Evolutionary conservation across 371 early-diverging fungal species (phyloP).

Genomic region (Choanephora cucurbitarum): DNA sequence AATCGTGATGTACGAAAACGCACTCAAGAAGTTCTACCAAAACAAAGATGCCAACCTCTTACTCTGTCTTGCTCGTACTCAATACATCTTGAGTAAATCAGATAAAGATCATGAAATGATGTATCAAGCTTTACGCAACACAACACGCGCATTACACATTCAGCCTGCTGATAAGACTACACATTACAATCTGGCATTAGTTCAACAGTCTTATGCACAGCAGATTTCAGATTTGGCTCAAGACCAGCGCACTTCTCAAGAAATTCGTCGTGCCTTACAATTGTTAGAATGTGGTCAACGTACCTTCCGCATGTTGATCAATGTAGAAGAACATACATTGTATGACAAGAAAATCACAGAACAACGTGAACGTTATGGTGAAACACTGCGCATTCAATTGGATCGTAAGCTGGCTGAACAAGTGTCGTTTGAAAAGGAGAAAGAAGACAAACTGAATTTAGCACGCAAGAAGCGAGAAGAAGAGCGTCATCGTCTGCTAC

Average conservation of each 20-base stretch:
- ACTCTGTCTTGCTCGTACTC: slow-evolving; percentile 77
- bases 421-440: slow-evolving; percentile 53
- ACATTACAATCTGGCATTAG: slow-evolving; percentile 77
- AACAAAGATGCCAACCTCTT: slow-evolving; percentile 62
- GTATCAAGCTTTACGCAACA: slow-evolving; percentile 63
- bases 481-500: slow-evolving; percentile 23
- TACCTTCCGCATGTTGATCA: slow-evolving; percentile 54
- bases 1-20: slow-evolving; percentile 72
- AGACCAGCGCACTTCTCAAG: slow-evolving; percentile 56
- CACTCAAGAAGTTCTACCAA: slow-evolving; percentile 52
- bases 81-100: slow-evolving; percentile 77
- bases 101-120: slow-evolving; percentile 71
- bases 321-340: slow-evolving; percentile 54
- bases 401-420: slow-evolving; percentile 65
- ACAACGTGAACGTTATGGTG: slow-evolving; percentile 68
- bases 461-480: slow-evolving; percentile 52
- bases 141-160: slow-evolving; percentile 57
- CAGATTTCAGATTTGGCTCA: slow-evolving; percentile 71
- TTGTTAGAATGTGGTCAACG: slow-evolving; percentile 63
- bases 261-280: slow-evolving; percentile 59
- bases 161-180: slow-evolving; percentile 67
- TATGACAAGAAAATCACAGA: slow-evolving; percentile 67
- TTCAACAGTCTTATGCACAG: slow-evolving; percentile 84
- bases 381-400: slow-evolving; percentile 60
- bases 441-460: slow-evolving; percentile 44